Percentiles rank a stretch among this genome's conserved stretches.
Conservation (phyloP, 1,284 basidiomycete genomes). For the Tilletia indica region DNA sequence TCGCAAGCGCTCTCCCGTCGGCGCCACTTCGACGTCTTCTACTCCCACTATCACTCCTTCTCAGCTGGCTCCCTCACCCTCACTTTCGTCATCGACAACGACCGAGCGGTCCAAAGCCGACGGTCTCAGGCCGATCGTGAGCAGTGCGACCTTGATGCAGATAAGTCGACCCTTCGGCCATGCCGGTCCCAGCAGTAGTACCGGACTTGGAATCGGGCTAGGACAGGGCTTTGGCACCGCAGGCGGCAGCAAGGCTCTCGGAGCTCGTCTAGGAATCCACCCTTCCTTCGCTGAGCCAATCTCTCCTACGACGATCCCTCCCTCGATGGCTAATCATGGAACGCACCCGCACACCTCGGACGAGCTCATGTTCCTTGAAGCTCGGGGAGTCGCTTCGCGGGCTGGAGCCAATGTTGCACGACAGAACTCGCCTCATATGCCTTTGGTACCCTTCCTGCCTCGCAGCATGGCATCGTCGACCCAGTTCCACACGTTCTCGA, state of each 20-base stretch:
- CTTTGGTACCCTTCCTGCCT: too few species aligned
- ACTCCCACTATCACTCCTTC: too few species aligned
- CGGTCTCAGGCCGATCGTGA: background rate
- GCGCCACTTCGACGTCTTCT: background rate
- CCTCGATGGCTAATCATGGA: background rate
- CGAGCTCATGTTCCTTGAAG: conserved; percentile 9
- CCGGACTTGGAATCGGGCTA: background rate
- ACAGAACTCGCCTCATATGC: too few species aligned
- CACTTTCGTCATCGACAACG: background rate
- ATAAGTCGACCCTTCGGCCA: background rate
- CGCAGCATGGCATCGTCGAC: too few species aligned
- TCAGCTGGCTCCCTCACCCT: too few species aligned
- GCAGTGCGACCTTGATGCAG: background rate
- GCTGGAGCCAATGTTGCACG: too few species aligned
- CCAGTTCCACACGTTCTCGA: too few species aligned
- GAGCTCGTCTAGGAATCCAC: background rate
- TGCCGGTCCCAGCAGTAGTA: background rate
- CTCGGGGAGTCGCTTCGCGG: too few species aligned
- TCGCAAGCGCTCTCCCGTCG: conserved; percentile 3
- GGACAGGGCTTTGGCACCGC: background rate
- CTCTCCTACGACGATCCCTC: conserved; percentile 12
- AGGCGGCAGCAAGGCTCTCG: background rate
- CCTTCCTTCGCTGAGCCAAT: background rate
- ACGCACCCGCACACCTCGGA: too few species aligned
- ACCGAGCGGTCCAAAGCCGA: background rate